Base-by-base conservation (phyloP, 352 stramenopile genomes). In the Phytophthora sojae region DNA sequence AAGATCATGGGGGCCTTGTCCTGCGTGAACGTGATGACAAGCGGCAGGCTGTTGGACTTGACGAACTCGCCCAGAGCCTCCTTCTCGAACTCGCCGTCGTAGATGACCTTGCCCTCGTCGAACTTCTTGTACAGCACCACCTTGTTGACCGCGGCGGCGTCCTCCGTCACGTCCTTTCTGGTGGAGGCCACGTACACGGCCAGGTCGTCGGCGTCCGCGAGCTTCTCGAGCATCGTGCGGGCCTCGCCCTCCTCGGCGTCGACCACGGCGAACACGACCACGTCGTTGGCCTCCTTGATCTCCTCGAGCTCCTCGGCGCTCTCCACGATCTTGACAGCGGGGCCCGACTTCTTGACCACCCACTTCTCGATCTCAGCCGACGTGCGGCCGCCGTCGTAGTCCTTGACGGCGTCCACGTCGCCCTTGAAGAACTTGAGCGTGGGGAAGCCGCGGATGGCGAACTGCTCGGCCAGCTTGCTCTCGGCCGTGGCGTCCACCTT, bases 361-460 rank as follows among this genome's bases (percentile, higher is more conserved):
- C 90, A 97, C 73, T 91, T 89, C 65, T 94, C 76, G 73, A 98
- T 98, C 65, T 97, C 93, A 15, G 83, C 73, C 39, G 81, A 79
- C 29, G 86, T 96, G 74, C 94, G 89, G 67, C 92, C 92, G 32
- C 92, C 88, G 56, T 94, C 90, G 72, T 92, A 92, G 71, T 98
- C 96, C 80, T 97, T 96, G 64, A 87, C 74, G 4, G 81, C 50
- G 53, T 94, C 88, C 25, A 83, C 77, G 57, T 93, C 84, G 61
- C 87, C 87, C 80, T 97, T 96, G 75, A 98, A 97, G 73, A 97
- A 97, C 82, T 98, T 97, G 66, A 98, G 81, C 60, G 93, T 98
- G 32, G 94, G 94, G 83, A 97, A 98, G 21, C 92, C 92, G 53
- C 87, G 80, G 54, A 98, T 83, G 25, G 54, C 77, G 67, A 96